Conservation (phyloP, 2,329 filamentous ascomycete species). For the Coniella vitis region DNA sequence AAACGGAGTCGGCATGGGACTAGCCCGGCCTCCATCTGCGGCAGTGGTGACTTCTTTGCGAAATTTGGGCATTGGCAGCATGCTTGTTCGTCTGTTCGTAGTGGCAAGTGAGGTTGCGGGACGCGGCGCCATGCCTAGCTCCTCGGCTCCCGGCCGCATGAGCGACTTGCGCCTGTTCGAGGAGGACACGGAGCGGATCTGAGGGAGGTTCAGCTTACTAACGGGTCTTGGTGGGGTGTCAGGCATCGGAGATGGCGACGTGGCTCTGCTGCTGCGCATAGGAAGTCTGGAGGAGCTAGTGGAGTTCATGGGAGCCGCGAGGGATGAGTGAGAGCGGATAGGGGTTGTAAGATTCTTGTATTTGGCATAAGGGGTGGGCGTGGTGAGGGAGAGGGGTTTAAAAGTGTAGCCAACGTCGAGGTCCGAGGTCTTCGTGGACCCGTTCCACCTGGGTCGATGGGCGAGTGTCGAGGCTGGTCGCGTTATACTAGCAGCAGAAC, state of each 20-base stretch:
- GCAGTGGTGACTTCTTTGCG: slow-evolving; percentile 4
- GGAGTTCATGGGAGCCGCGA: slow-evolving; percentile 21
- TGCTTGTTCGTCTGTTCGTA: slow-evolving; percentile 40
- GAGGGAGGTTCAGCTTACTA: slow-evolving; percentile 39
- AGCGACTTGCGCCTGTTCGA: slow-evolving; percentile 21
- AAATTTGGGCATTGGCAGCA: slow-evolving; percentile 43
- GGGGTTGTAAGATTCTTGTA: slow-evolving; percentile 29
- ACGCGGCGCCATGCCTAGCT: slow-evolving; percentile 29
- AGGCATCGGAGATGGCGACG: slow-evolving; percentile 42
- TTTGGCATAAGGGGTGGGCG: slow-evolving; percentile 51
- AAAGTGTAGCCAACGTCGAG: slow-evolving; percentile 64
- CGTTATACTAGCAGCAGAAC: slow-evolving; percentile 27
- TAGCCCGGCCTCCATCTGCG: slow-evolving; percentile 4
- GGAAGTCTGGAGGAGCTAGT: slow-evolving; percentile 44
- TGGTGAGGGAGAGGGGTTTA: slow-evolving; percentile 54
- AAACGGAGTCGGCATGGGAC: slow-evolving; percentile 7
- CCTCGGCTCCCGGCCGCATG: slow-evolving; percentile 37
- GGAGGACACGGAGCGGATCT: slow-evolving; percentile 46
- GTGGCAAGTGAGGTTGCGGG: slow-evolving; percentile 51
- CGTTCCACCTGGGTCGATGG: slow-evolving; percentile 67
- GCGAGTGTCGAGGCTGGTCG: slow-evolving; percentile 40
- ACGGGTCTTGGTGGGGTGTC: slow-evolving; percentile 38
- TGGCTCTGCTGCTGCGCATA: slow-evolving; percentile 36
- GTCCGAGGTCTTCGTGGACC: slow-evolving; percentile 55
- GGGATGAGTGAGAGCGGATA: slow-evolving; percentile 35